Base-by-base conservation (phyloP, 2,329 filamentous ascomycete species). In the Colletotrichum eleusines region DNA sequence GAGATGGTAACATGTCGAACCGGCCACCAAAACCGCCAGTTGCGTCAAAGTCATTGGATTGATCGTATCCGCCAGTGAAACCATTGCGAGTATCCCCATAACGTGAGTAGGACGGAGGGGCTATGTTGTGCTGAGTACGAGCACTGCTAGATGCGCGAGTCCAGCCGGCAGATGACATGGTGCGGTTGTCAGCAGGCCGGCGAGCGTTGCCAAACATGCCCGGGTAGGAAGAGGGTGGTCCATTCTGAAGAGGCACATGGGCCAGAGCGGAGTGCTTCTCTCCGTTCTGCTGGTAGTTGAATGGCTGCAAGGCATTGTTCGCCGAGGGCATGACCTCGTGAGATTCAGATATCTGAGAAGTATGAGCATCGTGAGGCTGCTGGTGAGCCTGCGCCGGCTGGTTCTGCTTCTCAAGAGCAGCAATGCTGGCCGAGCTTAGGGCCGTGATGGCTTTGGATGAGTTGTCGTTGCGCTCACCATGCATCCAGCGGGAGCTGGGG, bases 81-180 rank as follows among this genome's bases (percentile, higher is more conserved):
- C 33, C 18, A 20, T 46, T 58, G 28, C 65, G 58, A 46, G 31
- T 11, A 40, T 71, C 53, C 33, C 65, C 58, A 28, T 51, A 33
- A n/a, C 58, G 64, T n/a, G 69, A 63, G 46, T 61, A 71, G 28
- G 69, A 48, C n/a, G 18, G 11, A 42, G 55, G 33, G 9, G 33
- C 44, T 40, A 60, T 42, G 16, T 7, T 23, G 16, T 68, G 46
- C 51, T 59, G 69, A n/a, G 16, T 16, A 16, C 42, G 44, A 40
- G 58, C 44, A 20, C 42, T 31, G 42, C 40, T 64, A n/a, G 63
- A 57, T 28, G 59, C 26, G 16, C 55, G 71, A 26, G 58, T 71
- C 67, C 67, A 72, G n/a, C 58, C 51, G 23, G 67, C 53, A 38
- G 71, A 71, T 16, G 67, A 66, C 53, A 66, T 62, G 51, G 70